phyloP scores from a whole-genome alignment of 768 basidiomycete genomes.

The Termitomyces sp. region DNA sequence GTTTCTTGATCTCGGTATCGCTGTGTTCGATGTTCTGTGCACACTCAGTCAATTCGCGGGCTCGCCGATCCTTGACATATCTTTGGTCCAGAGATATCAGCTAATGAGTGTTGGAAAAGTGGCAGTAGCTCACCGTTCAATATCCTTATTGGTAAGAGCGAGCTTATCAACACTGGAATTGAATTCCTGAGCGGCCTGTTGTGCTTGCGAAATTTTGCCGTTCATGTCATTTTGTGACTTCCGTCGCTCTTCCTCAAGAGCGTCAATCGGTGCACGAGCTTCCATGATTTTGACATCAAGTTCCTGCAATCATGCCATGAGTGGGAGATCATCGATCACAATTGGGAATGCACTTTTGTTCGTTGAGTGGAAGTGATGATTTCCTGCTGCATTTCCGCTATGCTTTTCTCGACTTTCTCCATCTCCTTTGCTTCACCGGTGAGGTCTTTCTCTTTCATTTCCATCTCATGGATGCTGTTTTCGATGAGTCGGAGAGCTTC shows the following conservation, averaged over 20 bases:
- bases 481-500: slow-evolving; percentile 51
- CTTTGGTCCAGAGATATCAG: slow-evolving; percentile 32
- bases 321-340: neutral
- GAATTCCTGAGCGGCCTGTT: slow-evolving; percentile 57
- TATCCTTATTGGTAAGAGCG: slow-evolving; percentile 50
- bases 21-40: slow-evolving; percentile 46
- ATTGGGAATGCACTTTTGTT: slow-evolving; percentile 42
- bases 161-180: slow-evolving; percentile 63
- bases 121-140: slow-evolving; percentile 52
- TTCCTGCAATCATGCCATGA: slow-evolving; percentile 38
- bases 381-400: slow-evolving; percentile 57
- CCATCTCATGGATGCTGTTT: slow-evolving; percentile 56
- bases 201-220: slow-evolving; percentile 46
- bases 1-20: slow-evolving; percentile 33
- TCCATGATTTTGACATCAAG: slow-evolving; percentile 57
- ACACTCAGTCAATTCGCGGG: slow-evolving; percentile 56
- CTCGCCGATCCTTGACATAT: slow-evolving; percentile 69
- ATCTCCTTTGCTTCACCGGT: slow-evolving; percentile 58
- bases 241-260: slow-evolving; percentile 53
- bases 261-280: slow-evolving; percentile 61
- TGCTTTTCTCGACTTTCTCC: slow-evolving; percentile 48
- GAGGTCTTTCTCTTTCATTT: slow-evolving; percentile 57
- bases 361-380: slow-evolving; percentile 38
- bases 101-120: neutral
- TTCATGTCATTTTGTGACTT: slow-evolving; percentile 47